Evolutionary conservation across 805 yeast genomes (phyloP).

Genomic region (Ogataea trehaloabstinens): DNA sequence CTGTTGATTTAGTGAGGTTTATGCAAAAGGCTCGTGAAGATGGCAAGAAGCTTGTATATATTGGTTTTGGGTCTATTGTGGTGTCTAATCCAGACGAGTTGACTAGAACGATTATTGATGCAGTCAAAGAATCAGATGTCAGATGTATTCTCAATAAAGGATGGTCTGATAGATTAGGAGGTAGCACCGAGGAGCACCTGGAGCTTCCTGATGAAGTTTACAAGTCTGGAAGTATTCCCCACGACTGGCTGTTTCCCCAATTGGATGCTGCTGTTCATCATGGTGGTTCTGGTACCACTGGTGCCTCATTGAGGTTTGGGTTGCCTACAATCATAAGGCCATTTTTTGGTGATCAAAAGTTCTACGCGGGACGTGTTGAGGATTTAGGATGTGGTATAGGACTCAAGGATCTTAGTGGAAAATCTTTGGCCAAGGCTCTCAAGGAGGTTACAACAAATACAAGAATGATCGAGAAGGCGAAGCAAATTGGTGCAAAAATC

Average conservation of each 20-base stretch:
- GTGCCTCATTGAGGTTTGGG: slow-evolving; percentile 84
- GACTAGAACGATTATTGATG: slow-evolving; percentile 74
- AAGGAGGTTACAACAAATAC: slow-evolving; percentile 64
- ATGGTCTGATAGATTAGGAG: slow-evolving; percentile 77
- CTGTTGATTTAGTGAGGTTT: slow-evolving; percentile 54
- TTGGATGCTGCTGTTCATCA: slow-evolving; percentile 96
- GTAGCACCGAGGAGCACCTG: slow-evolving; percentile 38
- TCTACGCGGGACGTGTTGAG: slow-evolving; percentile 83
- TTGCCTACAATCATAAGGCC: slow-evolving; percentile 90
- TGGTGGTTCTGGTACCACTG: slow-evolving; percentile 97
- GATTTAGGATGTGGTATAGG: slow-evolving; percentile 84
- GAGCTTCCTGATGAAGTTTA: slow-evolving; percentile 65
- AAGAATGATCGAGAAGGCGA: slow-evolving; percentile 67
- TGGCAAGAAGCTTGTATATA: slow-evolving; percentile 73
- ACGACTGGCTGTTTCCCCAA: slow-evolving; percentile 89
- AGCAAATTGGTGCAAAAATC: slow-evolving; percentile 58
- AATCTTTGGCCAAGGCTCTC: slow-evolving; percentile 64
- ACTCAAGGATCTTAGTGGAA: slow-evolving; percentile 63
- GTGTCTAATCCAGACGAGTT: slow-evolving; percentile 78
- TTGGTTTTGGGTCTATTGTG: slow-evolving; percentile 95
- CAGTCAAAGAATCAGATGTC: slow-evolving; percentile 78
- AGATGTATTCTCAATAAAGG: slow-evolving; percentile 89
- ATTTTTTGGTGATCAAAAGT: slow-evolving; percentile 94
- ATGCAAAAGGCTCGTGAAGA: slow-evolving; percentile 58
- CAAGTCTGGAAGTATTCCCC: slow-evolving; percentile 75